Evolutionary conservation across 441 rosid species (phyloP).

Genomic region (Arabidopsis hybrid): DNA sequence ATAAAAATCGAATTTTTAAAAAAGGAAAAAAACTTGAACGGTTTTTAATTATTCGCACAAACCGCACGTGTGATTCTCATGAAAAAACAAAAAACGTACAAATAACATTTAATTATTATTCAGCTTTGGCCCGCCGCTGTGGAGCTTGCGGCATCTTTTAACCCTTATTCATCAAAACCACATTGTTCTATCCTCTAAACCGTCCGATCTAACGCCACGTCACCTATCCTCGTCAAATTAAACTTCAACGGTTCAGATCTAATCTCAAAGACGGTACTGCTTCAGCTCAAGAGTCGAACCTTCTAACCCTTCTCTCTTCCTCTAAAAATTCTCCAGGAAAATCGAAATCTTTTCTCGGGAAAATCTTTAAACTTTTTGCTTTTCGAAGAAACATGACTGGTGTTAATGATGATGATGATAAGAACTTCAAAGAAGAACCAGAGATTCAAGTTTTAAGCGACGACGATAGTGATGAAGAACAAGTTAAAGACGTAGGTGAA

Average conservation of each 20-base stretch:
- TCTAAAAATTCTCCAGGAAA: slow-evolving; percentile 39
- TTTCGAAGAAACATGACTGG: slow-evolving; percentile 49
- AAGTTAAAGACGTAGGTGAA: slow-evolving; percentile 49
- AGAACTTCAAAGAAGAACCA: slow-evolving; percentile 40
- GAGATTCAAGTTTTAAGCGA: slow-evolving; percentile 46
- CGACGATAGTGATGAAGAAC: slow-evolving; percentile 52
- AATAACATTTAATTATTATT: slow-evolving; percentile 11
- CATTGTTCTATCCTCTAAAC: slow-evolving; percentile 48
- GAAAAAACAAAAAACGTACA: not conserved
- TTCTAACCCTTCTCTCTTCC: slow-evolving; percentile 28
- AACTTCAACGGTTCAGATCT: slow-evolving; percentile 69
- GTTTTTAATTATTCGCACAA: slow-evolving; percentile 10
- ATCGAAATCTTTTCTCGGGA: slow-evolving; percentile 26
- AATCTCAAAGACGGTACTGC: slow-evolving; percentile 63
- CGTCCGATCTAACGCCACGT: slow-evolving; percentile 68
- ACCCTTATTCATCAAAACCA: slow-evolving; percentile 47
- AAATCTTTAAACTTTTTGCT: slow-evolving; percentile 20
- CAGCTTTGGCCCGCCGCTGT: slow-evolving; percentile 36
- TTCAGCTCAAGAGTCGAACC: slow-evolving; percentile 53
- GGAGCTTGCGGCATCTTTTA: slow-evolving; percentile 24
- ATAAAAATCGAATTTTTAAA: not conserved
- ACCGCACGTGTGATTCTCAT: slow-evolving; percentile 37
- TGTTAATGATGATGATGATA: slow-evolving; percentile 35
- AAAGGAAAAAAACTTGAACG: not conserved
- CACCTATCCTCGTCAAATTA: slow-evolving; percentile 60